These are phyloP conservation scores for Plasmodium vinckei DNA, from an alignment of 169 alveolate genomes.

Conservation along the genomic window DNA sequence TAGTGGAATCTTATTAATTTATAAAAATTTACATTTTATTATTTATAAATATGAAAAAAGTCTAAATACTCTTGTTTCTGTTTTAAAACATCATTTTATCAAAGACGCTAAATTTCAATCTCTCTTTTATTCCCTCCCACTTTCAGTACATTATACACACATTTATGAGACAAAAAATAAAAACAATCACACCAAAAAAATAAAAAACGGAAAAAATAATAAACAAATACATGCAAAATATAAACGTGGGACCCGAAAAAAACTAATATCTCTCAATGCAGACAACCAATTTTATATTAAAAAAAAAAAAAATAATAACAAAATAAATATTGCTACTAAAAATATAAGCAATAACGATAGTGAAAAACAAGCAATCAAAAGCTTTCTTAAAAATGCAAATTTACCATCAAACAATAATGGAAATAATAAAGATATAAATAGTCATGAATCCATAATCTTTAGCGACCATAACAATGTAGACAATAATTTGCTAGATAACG, in stretches of 20 bases:
- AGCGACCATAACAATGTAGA: too few species aligned
- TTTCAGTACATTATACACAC: conserved; percentile 19
- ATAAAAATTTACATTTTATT: conserved; percentile 35
- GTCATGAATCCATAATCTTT: too few species aligned
- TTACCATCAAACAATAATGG: too few species aligned
- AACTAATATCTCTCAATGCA: not conserved
- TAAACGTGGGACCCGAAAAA: not conserved
- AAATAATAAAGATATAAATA: too few species aligned
- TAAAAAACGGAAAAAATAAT: not conserved
- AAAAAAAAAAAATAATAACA: too few species aligned
- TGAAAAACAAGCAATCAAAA: too few species aligned
- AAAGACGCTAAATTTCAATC: conserved; percentile 26
- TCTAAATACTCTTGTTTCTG: conserved; percentile 23
- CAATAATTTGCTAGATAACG: not conserved
- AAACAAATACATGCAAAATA: not conserved
- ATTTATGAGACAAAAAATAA: not conserved
- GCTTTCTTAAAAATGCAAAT: too few species aligned
- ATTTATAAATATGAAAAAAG: conserved; percentile 23
- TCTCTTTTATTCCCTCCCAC: conserved; percentile 15
- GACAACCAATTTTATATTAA: too few species aligned
- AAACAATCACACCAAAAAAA: not conserved
- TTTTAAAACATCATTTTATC: conserved; percentile 27
- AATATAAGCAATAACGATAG: too few species aligned
- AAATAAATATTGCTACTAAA: too few species aligned
- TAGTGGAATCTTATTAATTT: conserved; percentile 44